Evolutionary conservation across 805 yeast genomes (phyloP).

Genomic region (Candida odintsovae): DNA sequence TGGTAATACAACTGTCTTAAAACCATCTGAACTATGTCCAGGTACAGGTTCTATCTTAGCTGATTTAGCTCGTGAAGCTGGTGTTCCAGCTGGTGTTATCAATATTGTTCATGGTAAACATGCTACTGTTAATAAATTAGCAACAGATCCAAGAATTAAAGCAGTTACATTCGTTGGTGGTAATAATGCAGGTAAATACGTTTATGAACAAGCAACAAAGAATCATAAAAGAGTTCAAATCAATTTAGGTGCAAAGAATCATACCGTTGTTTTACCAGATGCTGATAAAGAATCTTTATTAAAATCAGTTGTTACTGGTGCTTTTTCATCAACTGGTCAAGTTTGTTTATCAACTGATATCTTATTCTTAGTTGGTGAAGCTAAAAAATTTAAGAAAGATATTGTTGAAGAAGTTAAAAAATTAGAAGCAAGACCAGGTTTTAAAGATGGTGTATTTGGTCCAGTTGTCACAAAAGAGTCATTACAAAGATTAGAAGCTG

Average conservation of each 20-base stretch:
- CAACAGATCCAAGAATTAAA: constrained; percentile 68
- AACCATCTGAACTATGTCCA: constrained; percentile 74
- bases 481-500: constrained; percentile 45
- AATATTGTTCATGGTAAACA: constrained; percentile 72
- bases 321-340: constrained; percentile 83
- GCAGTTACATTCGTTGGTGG: constrained; percentile 79
- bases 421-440: constrained; percentile 62
- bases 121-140: constrained; percentile 62
- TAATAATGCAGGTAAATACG: constrained; percentile 72
- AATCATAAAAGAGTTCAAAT: constrained; percentile 75
- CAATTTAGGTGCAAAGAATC: constrained; percentile 77
- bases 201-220: constrained; percentile 57
- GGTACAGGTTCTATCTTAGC: constrained; percentile 74
- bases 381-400: constrained; percentile 58
- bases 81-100: constrained; percentile 69
- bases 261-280: constrained; percentile 66
- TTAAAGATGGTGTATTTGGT: constrained; percentile 60
- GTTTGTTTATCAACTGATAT: constrained; percentile 78
- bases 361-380: constrained; percentile 61
- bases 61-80: constrained; percentile 66
- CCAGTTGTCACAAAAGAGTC: constrained; percentile 65
- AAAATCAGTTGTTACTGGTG: constrained; percentile 66
- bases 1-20: constrained; percentile 68
- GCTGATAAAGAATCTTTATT: constrained; percentile 60
- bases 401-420: constrained; percentile 50